phyloP scores from a whole-genome alignment of 2,329 filamentous ascomycete species.

The Aspergillus felis region DNA sequence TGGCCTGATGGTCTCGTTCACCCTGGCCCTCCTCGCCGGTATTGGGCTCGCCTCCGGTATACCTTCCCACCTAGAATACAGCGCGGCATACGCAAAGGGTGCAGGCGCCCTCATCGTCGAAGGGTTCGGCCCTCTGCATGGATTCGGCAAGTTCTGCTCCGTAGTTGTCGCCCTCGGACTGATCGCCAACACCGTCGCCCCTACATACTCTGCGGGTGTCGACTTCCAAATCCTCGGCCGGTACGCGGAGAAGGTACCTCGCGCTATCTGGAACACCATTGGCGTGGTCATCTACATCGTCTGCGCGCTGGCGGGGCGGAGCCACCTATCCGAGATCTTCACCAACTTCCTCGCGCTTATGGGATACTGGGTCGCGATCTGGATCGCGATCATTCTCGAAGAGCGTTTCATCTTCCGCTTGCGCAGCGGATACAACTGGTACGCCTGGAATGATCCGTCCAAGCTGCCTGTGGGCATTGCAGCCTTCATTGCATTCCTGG shows the following conservation, averaged over 20 bases:
- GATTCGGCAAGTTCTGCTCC: slow-evolving; percentile 64
- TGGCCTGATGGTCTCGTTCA: slow-evolving; percentile 56
- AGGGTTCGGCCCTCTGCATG: slow-evolving; percentile 55
- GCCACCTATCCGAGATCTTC: slow-evolving; percentile 60
- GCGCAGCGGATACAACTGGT: slow-evolving; percentile 55
- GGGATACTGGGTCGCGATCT: slow-evolving; percentile 67
- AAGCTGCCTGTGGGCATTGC: slow-evolving; percentile 62
- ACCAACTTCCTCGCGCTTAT: slow-evolving; percentile 67
- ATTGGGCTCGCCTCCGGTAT: slow-evolving; percentile 61
- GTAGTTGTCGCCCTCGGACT: slow-evolving; percentile 62
- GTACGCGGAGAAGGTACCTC: slow-evolving; percentile 55
- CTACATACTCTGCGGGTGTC: slow-evolving; percentile 63
- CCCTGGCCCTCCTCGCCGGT: slow-evolving; percentile 59
- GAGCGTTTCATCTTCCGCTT: slow-evolving; percentile 62
- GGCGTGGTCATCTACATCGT: slow-evolving; percentile 61
- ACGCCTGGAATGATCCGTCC: slow-evolving; percentile 55
- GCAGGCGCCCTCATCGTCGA: slow-evolving; percentile 63
- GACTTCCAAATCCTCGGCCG: slow-evolving; percentile 64
- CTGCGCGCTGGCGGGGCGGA: slow-evolving; percentile 60
- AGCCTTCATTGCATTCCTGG: slow-evolving; percentile 56
- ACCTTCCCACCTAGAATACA: slow-evolving; percentile 50
- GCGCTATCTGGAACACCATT: slow-evolving; percentile 62
- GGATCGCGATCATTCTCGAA: slow-evolving; percentile 56
- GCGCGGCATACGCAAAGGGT: slow-evolving; percentile 53
- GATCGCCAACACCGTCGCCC: slow-evolving; percentile 62